A percentile compares a stretch with the other conserved stretches of the same genome.
phyloP scores from a whole-genome alignment of 2,329 filamentous ascomycete species.

The Berkeleyomyces rouxiae region DNA sequence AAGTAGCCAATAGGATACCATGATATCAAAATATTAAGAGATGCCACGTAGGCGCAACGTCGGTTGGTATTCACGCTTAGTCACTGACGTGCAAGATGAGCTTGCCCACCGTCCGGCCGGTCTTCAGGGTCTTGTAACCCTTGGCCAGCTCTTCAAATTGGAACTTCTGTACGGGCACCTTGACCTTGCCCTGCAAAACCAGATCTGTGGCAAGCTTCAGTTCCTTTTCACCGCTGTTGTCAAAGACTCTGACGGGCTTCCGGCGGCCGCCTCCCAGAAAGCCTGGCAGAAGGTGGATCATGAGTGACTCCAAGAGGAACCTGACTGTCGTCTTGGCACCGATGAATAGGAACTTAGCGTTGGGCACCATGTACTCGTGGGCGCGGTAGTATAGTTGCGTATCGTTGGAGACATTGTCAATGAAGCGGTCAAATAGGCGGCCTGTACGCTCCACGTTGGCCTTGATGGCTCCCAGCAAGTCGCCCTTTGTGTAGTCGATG shows the following conservation, averaged over 20 bases:
- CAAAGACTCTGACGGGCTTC: conserved; percentile 25
- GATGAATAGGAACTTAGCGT: conserved; percentile 34
- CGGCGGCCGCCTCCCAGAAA: conserved; percentile 27
- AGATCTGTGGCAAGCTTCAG: conserved; percentile 34
- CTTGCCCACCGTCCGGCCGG: conserved; percentile 43
- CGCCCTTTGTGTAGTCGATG: conserved; percentile 38
- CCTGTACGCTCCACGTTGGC: conserved; percentile 23
- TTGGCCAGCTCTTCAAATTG: conserved; percentile 37
- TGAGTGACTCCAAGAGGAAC: conserved; percentile 17
- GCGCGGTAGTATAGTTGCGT: conserved; percentile 35
- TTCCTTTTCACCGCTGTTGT: conserved; percentile 28
- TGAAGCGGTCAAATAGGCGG: conserved; percentile 29
- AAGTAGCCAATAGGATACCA: not conserved
- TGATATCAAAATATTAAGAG: not conserved
- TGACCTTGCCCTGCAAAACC: conserved; percentile 41
- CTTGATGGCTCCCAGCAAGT: conserved; percentile 32
- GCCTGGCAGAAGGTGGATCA: conserved; percentile 19
- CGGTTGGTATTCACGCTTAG: not conserved
- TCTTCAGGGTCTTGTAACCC: conserved; percentile 43
- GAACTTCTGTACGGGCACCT: conserved; percentile 38
- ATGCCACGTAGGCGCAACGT: not conserved
- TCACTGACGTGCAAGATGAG: conserved; percentile 28
- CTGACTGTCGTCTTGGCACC: conserved; percentile 24
- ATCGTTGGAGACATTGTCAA: conserved; percentile 44
- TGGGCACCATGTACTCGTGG: conserved; percentile 31